Percentiles rank a stretch among this genome's conserved stretches.
Conservation (phyloP, 306 rosid species). For the Acacia crassicarpa region DNA sequence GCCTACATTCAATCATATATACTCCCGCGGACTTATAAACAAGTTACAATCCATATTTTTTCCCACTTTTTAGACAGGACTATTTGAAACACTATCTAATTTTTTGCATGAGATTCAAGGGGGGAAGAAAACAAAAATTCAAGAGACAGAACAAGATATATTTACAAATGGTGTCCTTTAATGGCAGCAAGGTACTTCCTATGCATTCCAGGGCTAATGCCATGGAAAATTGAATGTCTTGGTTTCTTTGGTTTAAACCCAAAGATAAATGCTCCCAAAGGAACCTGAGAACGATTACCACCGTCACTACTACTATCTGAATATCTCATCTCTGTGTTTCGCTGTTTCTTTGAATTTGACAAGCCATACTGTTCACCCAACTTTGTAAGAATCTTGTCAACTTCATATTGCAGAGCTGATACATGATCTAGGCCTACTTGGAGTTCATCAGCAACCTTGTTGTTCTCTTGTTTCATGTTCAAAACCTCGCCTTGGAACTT, state of each 20-base stretch:
- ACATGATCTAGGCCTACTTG: constrained; percentile 75
- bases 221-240: constrained; percentile 68
- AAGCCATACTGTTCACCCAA: constrained; percentile 67
- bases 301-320: constrained; percentile 40
- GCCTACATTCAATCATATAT: constrained; percentile 21
- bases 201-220: constrained; percentile 69
- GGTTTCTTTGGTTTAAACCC: constrained; percentile 74
- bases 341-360: constrained; percentile 56
- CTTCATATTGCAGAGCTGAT: constrained; percentile 55
- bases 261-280: constrained; percentile 84
- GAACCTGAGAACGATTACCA: constrained; percentile 49
- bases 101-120: constrained; percentile 8
- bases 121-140: not conserved
- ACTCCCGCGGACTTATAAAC: constrained; percentile 20
- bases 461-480: constrained; percentile 96
- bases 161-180: constrained; percentile 43
- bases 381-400: constrained; percentile 59
- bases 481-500: constrained; percentile 95
- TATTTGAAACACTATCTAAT: constrained; percentile 32
- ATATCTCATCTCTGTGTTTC: constrained; percentile 40
- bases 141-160: constrained; percentile 17
- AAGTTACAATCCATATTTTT: constrained; percentile 11
- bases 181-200: constrained; percentile 51
- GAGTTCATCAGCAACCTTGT: constrained; percentile 83
- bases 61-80: not conserved